These are phyloP conservation scores for Funneliformis caledonium DNA, from an alignment of 371 early-diverging fungal genomes.

Conservation along the genomic window DNA sequence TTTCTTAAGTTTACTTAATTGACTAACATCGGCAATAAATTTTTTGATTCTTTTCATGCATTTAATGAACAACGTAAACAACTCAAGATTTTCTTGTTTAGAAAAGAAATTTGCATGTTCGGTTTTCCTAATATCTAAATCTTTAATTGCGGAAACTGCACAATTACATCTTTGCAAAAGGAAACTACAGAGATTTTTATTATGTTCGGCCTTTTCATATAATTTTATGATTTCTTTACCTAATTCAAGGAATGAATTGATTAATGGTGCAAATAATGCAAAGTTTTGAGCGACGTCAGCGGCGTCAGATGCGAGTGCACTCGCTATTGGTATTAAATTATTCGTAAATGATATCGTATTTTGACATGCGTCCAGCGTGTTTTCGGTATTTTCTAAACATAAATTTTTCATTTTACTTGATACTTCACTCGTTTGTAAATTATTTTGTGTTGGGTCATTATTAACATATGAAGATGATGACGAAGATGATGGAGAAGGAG, in stretches of 20 bases:
- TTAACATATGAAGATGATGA: not conserved
- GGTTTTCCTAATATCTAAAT: not conserved
- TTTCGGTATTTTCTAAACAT: not conserved
- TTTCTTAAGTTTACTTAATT: not conserved
- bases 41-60: constrained; percentile 15
- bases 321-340: not conserved
- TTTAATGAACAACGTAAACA: not conserved
- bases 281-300: not conserved
- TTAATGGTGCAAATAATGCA: not conserved
- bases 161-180: not conserved
- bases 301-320: not conserved
- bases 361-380: not conserved
- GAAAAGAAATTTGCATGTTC: constrained; percentile 6
- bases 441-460: too few relatives aligned
- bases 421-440: not conserved
- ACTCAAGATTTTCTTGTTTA: not conserved
- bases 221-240: not conserved
- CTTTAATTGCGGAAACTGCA: not conserved
- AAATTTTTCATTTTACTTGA: not conserved
- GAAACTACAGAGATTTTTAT: not conserved
- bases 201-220: constrained; percentile 2
- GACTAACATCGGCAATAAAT: constrained; percentile 3
- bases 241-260: not conserved
- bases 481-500: not conserved
- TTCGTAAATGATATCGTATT: not conserved